Conservation (phyloP, 139 green algal genomes). For the Edaphochlamys debaryana region DNA sequence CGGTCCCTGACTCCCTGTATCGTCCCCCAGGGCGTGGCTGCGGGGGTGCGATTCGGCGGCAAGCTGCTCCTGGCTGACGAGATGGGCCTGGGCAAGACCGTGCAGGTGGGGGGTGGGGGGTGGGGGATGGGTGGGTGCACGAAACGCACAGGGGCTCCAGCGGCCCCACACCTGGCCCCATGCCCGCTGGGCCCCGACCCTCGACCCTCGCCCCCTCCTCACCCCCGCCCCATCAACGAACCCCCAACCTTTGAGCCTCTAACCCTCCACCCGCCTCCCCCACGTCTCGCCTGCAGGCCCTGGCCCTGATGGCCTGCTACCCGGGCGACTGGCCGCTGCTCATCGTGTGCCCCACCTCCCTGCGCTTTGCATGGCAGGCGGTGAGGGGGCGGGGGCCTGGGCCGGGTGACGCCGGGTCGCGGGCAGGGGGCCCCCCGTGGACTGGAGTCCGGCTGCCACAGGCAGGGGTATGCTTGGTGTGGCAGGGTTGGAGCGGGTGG, state of each 20-base stretch:
- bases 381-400: not conserved
- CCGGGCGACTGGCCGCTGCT: constrained; percentile 63
- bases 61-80: constrained; percentile 6
- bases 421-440: no score
- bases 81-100: not conserved
- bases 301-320: constrained; percentile 53
- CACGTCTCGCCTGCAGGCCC: constrained; percentile 37
- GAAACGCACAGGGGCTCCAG: no score
- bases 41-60: constrained; percentile 28
- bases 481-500: no score
- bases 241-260: not conserved
- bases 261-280: not conserved
- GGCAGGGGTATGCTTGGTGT: no score
- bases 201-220: not conserved
- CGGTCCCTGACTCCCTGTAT: no score
- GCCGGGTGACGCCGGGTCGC: no score
- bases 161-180: no score
- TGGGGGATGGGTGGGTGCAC: not conserved
- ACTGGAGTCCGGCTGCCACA: no score
- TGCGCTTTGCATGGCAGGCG: constrained; percentile 38
- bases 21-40: constrained; percentile 32
- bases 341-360: constrained; percentile 56
- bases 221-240: not conserved
- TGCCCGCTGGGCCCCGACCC: not conserved
- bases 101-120: not conserved